Conservation (phyloP, 2,329 filamentous ascomycete species). For the Dendrostoma leiphaemia region DNA sequence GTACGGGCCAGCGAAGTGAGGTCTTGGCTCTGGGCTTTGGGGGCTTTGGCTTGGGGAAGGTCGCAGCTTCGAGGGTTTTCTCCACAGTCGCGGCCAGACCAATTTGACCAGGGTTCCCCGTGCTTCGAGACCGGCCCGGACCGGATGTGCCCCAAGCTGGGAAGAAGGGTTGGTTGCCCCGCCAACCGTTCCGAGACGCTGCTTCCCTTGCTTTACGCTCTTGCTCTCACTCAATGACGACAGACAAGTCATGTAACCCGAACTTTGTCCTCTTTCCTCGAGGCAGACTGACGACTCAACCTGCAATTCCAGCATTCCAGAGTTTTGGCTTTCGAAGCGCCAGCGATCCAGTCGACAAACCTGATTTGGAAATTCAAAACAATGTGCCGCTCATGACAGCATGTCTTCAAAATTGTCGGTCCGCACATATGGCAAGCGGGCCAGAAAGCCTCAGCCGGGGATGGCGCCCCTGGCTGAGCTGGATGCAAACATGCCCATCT, state of each 20-base stretch:
- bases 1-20: conserved; percentile 4
- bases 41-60: conserved; percentile 1
- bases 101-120: no score
- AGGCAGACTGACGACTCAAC: no score
- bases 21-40: not conserved
- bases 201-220: not conserved
- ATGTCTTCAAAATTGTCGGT: conserved; percentile 18
- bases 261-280: no score
- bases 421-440: conserved; percentile 47
- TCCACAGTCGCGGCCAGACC: no score
- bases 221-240: not conserved
- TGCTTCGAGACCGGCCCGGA: not conserved
- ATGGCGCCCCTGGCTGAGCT: conserved; percentile 27
- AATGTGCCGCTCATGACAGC: conserved; percentile 16
- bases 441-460: conserved; percentile 35
- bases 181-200: not conserved
- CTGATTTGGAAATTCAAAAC: not conserved
- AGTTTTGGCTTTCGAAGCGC: not conserved
- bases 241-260: no score
- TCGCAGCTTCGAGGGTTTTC: no score
- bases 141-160: not conserved
- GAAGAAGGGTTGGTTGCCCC: not conserved
- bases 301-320: no score
- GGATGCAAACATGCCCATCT: conserved; percentile 25
- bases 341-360: not conserved